phyloP scores from a whole-genome alignment of 371 early-diverging fungal species.

The Circinella umbellata region DNA sequence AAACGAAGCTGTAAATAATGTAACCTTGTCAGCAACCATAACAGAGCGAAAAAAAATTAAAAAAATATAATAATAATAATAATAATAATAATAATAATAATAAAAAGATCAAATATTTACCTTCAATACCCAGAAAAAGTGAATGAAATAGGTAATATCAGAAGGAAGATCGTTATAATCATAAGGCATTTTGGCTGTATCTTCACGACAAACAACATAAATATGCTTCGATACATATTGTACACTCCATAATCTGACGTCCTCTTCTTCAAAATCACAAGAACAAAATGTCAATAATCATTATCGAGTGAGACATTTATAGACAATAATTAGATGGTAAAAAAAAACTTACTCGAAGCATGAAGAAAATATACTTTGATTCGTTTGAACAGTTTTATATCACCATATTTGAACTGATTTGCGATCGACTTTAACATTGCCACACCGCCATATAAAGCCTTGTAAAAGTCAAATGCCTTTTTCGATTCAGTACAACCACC shows the following conservation, averaged over 20 bases:
- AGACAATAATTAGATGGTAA: too few relatives aligned
- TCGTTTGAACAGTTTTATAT: not conserved
- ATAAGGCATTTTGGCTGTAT: not conserved
- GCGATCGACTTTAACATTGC: conserved; percentile 14
- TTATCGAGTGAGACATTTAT: too few relatives aligned
- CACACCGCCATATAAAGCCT: conserved; percentile 11
- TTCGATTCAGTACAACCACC: not conserved
- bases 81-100: too few relatives aligned
- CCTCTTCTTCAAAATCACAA: not conserved
- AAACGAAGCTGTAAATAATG: too few relatives aligned
- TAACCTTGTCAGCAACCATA: too few relatives aligned
- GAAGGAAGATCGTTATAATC: conserved; percentile 2
- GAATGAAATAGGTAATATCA: conserved; percentile 1
- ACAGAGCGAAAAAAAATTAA: too few relatives aligned
- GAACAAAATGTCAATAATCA: too few relatives aligned
- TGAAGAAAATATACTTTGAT: conserved; percentile 12
- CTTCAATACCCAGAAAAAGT: conserved; percentile 10
- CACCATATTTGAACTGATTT: conserved; percentile 4
- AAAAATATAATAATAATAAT: too few relatives aligned
- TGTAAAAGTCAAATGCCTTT: conserved; percentile 12
- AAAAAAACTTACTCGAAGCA: conserved; percentile 9
- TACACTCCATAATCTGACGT: conserved; percentile 10
- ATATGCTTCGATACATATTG: not conserved
- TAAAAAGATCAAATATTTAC: not conserved
- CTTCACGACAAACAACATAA: conserved; percentile 6